Percentiles rank a stretch among this genome's conserved stretches.
Evolutionary conservation across 2,329 filamentous ascomycete genomes (phyloP).

Genomic region (Colletotrichum endophyticum): DNA sequence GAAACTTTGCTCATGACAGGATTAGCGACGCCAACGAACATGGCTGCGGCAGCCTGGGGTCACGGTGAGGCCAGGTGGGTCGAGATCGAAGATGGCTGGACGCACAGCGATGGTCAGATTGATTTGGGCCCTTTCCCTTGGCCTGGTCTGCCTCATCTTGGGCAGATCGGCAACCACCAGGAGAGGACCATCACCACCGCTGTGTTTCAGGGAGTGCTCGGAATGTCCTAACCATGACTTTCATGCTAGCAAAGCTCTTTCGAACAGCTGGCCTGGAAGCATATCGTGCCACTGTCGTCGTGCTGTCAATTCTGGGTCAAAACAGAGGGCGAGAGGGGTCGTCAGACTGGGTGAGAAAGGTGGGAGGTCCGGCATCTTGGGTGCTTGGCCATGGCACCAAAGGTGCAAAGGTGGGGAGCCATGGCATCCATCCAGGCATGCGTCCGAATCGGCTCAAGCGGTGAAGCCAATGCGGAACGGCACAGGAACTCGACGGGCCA

Average conservation of each 20-base stretch:
- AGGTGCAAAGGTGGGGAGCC: background rate
- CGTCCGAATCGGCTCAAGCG: conserved; percentile 8
- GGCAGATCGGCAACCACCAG: conserved; percentile 4
- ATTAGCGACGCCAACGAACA: background rate
- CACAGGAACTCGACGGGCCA: background rate
- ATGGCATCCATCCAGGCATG: background rate
- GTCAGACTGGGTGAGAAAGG: background rate
- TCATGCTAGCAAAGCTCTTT: background rate
- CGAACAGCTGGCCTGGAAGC: background rate
- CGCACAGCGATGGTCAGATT: background rate
- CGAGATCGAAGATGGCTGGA: conserved; percentile 1
- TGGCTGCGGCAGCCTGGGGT: background rate
- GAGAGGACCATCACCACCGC: background rate
- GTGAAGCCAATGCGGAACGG: background rate
- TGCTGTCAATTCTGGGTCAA: background rate
- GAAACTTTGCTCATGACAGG: background rate
- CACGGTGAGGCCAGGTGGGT: background rate
- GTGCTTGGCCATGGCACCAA: conserved; percentile 2
- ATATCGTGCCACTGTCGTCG: background rate
- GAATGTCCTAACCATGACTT: background rate
- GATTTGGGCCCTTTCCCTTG: background rate
- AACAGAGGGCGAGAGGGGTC: background rate
- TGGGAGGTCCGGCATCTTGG: conserved; percentile 7
- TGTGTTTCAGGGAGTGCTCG: conserved; percentile 3
- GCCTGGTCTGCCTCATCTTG: background rate